Conservation (phyloP, 2,329 filamentous ascomycete genomes). For the Tolypocladium tundrense region DNA sequence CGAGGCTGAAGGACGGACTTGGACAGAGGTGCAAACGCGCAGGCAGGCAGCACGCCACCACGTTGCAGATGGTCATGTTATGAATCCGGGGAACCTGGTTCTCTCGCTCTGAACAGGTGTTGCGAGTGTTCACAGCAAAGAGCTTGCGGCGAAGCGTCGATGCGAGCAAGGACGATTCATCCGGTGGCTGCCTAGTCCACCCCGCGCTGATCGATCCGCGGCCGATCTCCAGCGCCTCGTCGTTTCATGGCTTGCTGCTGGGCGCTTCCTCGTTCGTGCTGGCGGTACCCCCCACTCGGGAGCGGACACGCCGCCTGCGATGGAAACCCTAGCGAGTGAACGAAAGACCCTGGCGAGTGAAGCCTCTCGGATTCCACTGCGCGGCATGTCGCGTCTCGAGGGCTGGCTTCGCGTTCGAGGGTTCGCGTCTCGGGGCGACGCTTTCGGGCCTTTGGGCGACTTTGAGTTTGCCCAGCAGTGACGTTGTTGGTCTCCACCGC, state of each 20-base stretch:
- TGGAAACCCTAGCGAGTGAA: too few species aligned
- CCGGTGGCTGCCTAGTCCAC: neutral
- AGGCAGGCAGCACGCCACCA: neutral
- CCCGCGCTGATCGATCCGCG: neutral
- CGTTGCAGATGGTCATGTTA: too few species aligned
- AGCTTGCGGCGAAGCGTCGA: neutral
- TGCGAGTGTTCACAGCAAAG: neutral
- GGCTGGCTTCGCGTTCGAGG: too few species aligned
- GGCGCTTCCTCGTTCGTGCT: too few species aligned
- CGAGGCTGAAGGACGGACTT: neutral
- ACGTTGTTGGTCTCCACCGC: neutral
- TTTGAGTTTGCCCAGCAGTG: neutral
- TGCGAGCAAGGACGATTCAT: neutral
- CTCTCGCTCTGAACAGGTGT: neutral
- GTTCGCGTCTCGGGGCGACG: too few species aligned
- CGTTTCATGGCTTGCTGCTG: neutral
- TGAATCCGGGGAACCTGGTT: neutral
- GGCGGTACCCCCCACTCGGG: too few species aligned
- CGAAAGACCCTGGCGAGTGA: neutral
- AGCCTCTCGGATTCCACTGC: too few species aligned
- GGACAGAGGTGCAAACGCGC: neutral
- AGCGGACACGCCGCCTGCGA: neutral
- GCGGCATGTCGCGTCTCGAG: neutral
- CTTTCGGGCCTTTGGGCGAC: neutral
- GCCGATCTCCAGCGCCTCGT: neutral